These are phyloP conservation scores for Solanum hybrid DNA, from an alignment of 305 asterid species.

Conservation along the genomic window DNA sequence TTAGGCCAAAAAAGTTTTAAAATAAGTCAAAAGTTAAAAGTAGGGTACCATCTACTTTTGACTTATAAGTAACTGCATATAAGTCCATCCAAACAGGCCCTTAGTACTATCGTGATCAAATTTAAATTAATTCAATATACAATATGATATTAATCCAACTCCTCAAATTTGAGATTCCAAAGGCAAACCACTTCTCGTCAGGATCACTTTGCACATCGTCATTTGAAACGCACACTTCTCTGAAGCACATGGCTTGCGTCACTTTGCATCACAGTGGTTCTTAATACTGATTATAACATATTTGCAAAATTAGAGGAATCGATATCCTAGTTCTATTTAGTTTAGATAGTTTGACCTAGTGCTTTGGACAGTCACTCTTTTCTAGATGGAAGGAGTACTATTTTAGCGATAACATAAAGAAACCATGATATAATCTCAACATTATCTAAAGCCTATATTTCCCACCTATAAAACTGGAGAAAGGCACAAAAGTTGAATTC, in stretches of 20 bases:
- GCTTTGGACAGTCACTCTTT: background rate
- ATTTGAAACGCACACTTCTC: background rate
- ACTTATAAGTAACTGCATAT: background rate
- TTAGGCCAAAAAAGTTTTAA: background rate
- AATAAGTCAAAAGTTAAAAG: background rate
- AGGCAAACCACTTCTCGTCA: background rate
- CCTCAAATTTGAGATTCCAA: background rate
- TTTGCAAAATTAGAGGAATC: background rate
- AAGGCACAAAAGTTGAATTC: background rate
- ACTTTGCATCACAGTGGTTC: background rate
- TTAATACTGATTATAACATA: background rate
- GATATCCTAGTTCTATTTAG: background rate
- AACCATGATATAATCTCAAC: background rate
- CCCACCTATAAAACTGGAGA: slow-evolving; percentile 1
- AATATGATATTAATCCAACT: background rate
- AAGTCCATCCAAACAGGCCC: no score
- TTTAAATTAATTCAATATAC: background rate
- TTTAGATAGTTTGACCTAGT: background rate
- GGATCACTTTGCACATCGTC: background rate
- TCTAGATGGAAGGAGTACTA: background rate
- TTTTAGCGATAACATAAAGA: background rate
- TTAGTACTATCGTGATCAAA: background rate
- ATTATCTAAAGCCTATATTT: no score
- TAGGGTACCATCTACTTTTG: background rate
- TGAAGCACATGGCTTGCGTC: background rate